Conservation (phyloP, 768 basidiomycete genomes). For the Phlegmacium glaucopus region DNA sequence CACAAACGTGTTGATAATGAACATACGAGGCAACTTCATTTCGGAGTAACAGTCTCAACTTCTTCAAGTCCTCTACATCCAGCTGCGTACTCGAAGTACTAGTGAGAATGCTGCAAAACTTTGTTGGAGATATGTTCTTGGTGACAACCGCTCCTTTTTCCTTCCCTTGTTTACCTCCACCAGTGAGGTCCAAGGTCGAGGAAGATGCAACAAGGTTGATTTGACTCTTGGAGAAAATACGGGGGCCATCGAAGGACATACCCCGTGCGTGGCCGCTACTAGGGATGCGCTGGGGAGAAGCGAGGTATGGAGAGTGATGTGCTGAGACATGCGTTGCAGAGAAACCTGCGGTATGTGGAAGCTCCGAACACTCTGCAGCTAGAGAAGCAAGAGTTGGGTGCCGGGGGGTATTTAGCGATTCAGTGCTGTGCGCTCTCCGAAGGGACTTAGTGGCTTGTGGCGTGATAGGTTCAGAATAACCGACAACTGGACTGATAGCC, state of each 20-base stretch:
- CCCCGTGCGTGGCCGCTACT: constrained; percentile 52
- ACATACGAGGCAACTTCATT: constrained; percentile 87
- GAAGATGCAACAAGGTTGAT: constrained; percentile 38
- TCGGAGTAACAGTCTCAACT: constrained; percentile 78
- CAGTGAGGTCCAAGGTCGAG: constrained; percentile 41
- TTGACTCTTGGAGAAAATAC: constrained; percentile 52
- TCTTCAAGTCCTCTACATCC: constrained; percentile 86
- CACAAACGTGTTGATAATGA: background rate
- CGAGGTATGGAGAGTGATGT: constrained; percentile 36
- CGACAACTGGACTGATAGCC: constrained; percentile 35
- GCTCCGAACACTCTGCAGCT: constrained; percentile 35
- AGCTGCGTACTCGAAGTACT: constrained; percentile 70
- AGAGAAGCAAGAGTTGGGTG: constrained; percentile 33
- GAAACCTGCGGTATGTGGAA: constrained; percentile 32
- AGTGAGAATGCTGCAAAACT: constrained; percentile 64
- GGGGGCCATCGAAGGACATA: constrained; percentile 52
- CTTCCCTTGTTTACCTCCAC: constrained; percentile 42
- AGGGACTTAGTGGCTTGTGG: constrained; percentile 45
- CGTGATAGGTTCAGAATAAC: constrained; percentile 36
- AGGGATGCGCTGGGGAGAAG: constrained; percentile 30
- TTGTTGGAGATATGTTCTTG: constrained; percentile 59
- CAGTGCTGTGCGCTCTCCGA: constrained; percentile 70
- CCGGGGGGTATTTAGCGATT: constrained; percentile 61
- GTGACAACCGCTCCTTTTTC: constrained; percentile 24
- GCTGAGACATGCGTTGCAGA: constrained; percentile 36